Conservation (phyloP, 2,329 filamentous ascomycete species). For the Trichophyton schoenleinii region DNA sequence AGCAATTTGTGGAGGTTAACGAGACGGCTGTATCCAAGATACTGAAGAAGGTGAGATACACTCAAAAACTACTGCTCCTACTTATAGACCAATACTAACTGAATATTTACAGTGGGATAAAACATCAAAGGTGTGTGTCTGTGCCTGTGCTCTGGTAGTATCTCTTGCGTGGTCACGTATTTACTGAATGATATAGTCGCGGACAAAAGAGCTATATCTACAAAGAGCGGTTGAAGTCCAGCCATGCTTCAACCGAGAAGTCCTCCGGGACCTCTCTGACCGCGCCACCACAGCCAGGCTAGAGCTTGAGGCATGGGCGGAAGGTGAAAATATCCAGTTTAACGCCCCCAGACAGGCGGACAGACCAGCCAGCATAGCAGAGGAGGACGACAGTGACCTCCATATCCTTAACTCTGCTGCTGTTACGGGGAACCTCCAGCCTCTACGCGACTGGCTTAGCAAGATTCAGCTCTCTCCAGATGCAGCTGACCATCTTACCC, state of each 20-base stretch:
- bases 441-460: constrained; percentile 66
- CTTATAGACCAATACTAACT: constrained; percentile 7
- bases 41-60: constrained; percentile 63
- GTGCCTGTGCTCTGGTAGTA: neutral
- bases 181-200: constrained; percentile 44
- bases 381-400: constrained; percentile 81
- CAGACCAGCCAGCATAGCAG: constrained; percentile 40
- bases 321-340: constrained; percentile 85
- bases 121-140: constrained; percentile 64
- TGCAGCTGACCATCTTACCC: constrained; percentile 63
- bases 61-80: neutral
- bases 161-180: neutral
- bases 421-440: constrained; percentile 63
- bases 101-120: constrained; percentile 66
- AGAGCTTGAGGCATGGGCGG: constrained; percentile 91
- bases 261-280: constrained; percentile 92
- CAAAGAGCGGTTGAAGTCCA: constrained; percentile 94
- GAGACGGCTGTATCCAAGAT: constrained; percentile 98
- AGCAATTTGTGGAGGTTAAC: constrained; percentile 98
- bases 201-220: constrained; percentile 93
- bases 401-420: constrained; percentile 64
- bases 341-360: constrained; percentile 40
- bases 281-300: constrained; percentile 93
- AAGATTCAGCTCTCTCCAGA: constrained; percentile 53
- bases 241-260: constrained; percentile 93